Evolutionary conservation across 208 protist genomes (phyloP).

Genomic region (Eutreptiella sp.): DNA sequence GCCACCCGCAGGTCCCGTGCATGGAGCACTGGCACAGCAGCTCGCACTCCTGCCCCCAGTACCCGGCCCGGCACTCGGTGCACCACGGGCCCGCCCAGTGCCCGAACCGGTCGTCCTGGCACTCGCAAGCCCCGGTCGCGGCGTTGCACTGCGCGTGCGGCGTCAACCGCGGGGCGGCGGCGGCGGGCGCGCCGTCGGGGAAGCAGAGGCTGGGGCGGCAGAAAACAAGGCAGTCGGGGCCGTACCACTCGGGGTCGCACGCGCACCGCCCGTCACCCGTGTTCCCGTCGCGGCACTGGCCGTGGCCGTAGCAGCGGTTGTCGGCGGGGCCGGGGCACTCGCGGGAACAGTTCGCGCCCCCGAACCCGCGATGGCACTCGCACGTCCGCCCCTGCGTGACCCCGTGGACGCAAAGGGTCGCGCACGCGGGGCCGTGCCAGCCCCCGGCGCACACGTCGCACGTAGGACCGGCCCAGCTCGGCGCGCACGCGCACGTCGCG

Average conservation of each 20-base stretch:
- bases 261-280: neutral
- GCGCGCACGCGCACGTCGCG: slow-evolving; percentile 7
- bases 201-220: slow-evolving; percentile 18
- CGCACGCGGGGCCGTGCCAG: slow-evolving; percentile 15
- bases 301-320: slow-evolving; percentile 16
- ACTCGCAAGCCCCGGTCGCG: slow-evolving; percentile 10
- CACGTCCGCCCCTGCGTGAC: neutral
- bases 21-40: neutral
- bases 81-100: slow-evolving; percentile 10
- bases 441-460: slow-evolving; percentile 15
- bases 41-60: neutral
- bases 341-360: neutral
- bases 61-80: neutral
- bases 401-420: too few species aligned
- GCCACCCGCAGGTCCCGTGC: slow-evolving; percentile 12
- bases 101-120: slow-evolving; percentile 8
- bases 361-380: neutral
- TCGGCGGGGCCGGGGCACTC: slow-evolving; percentile 15
- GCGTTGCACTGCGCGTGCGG: slow-evolving; percentile 23
- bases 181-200: neutral
- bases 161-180: too few species aligned
- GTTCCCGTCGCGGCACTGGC: slow-evolving; percentile 17
- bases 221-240: neutral
- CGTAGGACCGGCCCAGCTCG: slow-evolving; percentile 2
- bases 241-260: slow-evolving; percentile 30